A percentile compares a stretch with the other conserved stretches of the same genome.
These are phyloP conservation scores for Taphrina pruni DNA, from an alignment of 1,139 yeast genomes.

Conservation along the genomic window DNA sequence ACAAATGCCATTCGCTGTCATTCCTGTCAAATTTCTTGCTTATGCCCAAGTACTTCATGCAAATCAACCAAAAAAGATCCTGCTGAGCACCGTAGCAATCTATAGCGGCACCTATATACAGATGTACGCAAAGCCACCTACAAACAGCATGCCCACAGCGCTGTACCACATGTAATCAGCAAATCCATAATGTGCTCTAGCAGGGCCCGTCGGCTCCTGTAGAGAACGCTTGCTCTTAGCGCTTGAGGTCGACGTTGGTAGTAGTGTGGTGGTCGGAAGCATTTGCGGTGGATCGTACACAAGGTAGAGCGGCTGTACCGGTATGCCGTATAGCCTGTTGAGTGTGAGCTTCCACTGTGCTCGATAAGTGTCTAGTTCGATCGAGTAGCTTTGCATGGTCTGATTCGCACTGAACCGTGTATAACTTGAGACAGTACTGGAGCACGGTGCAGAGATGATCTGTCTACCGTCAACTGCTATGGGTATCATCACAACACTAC, in stretches of 20 bases:
- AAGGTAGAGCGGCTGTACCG: slow-evolving; percentile 83
- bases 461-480: slow-evolving; percentile 91
- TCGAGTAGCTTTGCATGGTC: slow-evolving; percentile 60
- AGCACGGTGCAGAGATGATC: slow-evolving; percentile 83
- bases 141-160: slow-evolving; percentile 46
- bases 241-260: slow-evolving; percentile 49
- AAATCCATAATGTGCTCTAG: neutral
- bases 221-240: slow-evolving; percentile 46
- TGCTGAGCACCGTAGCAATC: too few species aligned
- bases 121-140: slow-evolving; percentile 44
- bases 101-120: neutral
- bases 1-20: too few species aligned
- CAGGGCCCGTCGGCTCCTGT: slow-evolving; percentile 9
- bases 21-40: too few species aligned
- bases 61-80: too few species aligned
- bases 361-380: slow-evolving; percentile 45
- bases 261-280: slow-evolving; percentile 73
- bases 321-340: slow-evolving; percentile 80
- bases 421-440: slow-evolving; percentile 62
- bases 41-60: too few species aligned
- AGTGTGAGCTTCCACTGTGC: slow-evolving; percentile 50
- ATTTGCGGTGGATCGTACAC: slow-evolving; percentile 93
- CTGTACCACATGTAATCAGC: slow-evolving; percentile 44
- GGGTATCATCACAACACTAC: slow-evolving; percentile 73
- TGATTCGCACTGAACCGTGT: slow-evolving; percentile 73